Base-by-base conservation (phyloP, 1,284 basidiomycete species). In the Boletus smithii region DNA sequence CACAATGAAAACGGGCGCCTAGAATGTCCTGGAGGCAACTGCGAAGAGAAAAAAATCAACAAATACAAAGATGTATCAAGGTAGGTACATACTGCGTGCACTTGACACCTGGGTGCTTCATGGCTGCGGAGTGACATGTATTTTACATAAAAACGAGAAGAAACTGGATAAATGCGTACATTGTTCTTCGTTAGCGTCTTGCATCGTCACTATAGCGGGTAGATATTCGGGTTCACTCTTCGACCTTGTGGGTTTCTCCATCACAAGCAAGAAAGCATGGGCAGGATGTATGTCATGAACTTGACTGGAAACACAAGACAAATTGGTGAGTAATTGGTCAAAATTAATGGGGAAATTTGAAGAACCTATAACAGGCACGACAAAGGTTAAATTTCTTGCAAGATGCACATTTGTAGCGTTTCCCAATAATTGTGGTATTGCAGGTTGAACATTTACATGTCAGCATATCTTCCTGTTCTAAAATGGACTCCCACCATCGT, bases 11-110 rank as follows among this genome's bases (percentile, higher is more conserved):
- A 7, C 89, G 79, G 14, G 91, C 89, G 14, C 92, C 91, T 20
- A 94, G 79, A 51, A 95, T 94, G 54, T 91, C 90, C 58, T 85
- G 82, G 53, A 89, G 72, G 63, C 92, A 95, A 61, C 91, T 95
- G 60, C 9, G 49, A n/a, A 5, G 32, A 44, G 9, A 7, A 13
- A 30, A 33, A 24, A 26, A 32, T 54, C 17, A 39, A 42, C 26
- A 30, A 20, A 18, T 7, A 35, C 3, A 40, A 48, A 27, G 24
- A 33, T 41, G 22, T 5, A 20, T 35, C 13, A 48, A 50, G 29
- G 34, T 23, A 29, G 29, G 14, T 4, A 76, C 90, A 59, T 69
- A 94, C 91, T 95, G 84, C 46, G 79, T 73, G 61, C 88, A 91
- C 61, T 79, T 80, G 35, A 88, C 83, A 9, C 76, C 85, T 14